phyloP scores from a whole-genome alignment of 805 yeast genomes.

The Candida nanaspora region DNA sequence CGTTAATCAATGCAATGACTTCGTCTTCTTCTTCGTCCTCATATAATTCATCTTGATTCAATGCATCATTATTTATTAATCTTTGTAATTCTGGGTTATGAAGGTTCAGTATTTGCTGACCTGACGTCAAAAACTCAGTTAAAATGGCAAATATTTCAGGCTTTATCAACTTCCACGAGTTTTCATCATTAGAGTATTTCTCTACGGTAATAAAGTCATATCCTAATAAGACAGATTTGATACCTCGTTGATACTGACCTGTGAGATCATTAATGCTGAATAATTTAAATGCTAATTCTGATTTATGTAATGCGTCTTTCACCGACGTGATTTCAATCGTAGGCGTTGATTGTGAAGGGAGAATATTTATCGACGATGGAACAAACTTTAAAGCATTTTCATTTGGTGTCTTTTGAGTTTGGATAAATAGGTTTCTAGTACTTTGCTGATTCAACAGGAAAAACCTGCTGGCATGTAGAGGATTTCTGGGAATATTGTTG shows the following conservation, averaged over 20 bases:
- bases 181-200: slow-evolving; percentile 29
- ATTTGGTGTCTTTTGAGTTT: slow-evolving; percentile 81
- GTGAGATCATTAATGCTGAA: slow-evolving; percentile 55
- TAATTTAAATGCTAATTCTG: slow-evolving; percentile 72
- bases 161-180: slow-evolving; percentile 51
- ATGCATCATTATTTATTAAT: slow-evolving; percentile 25
- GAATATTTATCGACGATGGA: slow-evolving; percentile 58
- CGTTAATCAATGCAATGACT: slow-evolving; percentile 82
- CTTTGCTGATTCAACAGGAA: too few species aligned
- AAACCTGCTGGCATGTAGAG: too few species aligned
- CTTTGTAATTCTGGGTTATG: slow-evolving; percentile 25
- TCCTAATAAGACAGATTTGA: slow-evolving; percentile 72
- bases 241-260: slow-evolving; percentile 26
- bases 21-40: slow-evolving; percentile 59
- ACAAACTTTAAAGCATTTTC: slow-evolving; percentile 79
- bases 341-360: slow-evolving; percentile 45
- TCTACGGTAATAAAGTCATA: slow-evolving; percentile 79
- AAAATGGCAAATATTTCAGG: slow-evolving; percentile 59
- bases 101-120: slow-evolving; percentile 44
- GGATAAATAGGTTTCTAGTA: slow-evolving; percentile 48
- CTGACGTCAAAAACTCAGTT: slow-evolving; percentile 49
- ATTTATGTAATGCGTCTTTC: slow-evolving; percentile 57
- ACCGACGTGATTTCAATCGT: slow-evolving; percentile 71
- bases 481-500: not conserved
- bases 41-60: slow-evolving; percentile 25